Percentiles rank a stretch among this genome's conserved stretches.
Evolutionary conservation across 1,284 basidiomycete genomes (phyloP).

Genomic region (Ceratobasidium sp.): DNA sequence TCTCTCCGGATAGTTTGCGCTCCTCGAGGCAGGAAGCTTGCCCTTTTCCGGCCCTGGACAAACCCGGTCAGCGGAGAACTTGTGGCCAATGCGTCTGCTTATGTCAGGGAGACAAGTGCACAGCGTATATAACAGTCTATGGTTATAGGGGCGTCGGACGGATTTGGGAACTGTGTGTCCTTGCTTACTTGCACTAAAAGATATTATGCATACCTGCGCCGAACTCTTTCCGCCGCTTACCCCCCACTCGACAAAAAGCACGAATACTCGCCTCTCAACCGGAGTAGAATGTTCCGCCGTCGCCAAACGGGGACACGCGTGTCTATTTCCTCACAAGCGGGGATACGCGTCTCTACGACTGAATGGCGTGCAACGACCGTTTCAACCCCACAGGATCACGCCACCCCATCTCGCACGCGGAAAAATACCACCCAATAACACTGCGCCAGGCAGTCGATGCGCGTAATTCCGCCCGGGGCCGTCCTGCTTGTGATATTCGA

Average conservation of each 20-base stretch:
- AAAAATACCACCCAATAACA: background rate
- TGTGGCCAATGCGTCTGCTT: background rate
- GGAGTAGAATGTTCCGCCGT: background rate
- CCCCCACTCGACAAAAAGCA: no score
- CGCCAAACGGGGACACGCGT: background rate
- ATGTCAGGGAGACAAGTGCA: no score
- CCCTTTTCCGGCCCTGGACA: background rate
- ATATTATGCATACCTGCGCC: no score
- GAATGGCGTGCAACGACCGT: background rate
- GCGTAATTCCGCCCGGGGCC: background rate
- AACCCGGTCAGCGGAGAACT: slow-evolving; percentile 1
- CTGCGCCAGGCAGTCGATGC: background rate
- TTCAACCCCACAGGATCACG: background rate
- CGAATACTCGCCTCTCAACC: no score
- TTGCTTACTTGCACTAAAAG: no score
- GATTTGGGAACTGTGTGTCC: no score
- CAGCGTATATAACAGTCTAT: no score
- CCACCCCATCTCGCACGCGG: background rate
- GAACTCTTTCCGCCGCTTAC: no score
- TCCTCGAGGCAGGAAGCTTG: background rate
- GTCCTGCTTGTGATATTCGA: slow-evolving; percentile 8
- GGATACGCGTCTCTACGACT: background rate
- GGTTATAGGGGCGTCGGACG: no score
- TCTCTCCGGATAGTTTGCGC: background rate
- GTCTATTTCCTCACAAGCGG: no score